phyloP scores from a whole-genome alignment of 345 rosid genomes.

The Sapria himalayana region DNA sequence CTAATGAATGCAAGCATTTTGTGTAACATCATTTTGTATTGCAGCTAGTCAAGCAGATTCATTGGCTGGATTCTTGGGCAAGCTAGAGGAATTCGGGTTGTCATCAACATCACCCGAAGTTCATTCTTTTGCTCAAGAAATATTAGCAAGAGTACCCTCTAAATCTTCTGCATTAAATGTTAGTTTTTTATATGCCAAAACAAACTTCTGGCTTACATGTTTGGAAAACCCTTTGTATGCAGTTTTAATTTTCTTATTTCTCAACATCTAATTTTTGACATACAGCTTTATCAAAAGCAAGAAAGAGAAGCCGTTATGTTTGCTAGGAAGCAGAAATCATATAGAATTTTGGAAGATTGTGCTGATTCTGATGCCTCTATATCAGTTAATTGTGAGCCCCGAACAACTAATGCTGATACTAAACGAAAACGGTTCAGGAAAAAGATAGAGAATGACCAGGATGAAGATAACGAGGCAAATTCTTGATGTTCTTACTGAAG shows the following conservation, averaged over 20 bases:
- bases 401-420: conserved; percentile 22
- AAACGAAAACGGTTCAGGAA: conserved; percentile 64
- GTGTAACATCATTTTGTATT: no score
- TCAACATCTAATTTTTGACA: not conserved
- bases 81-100: conserved; percentile 32
- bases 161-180: conserved; percentile 28
- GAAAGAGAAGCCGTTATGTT: conserved; percentile 78
- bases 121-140: conserved; percentile 31
- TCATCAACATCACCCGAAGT: conserved; percentile 33
- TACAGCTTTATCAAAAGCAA: conserved; percentile 54
- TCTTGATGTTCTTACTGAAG: conserved; percentile 11
- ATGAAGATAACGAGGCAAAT: conserved; percentile 51
- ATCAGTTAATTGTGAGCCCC: conserved; percentile 15
- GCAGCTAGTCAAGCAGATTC: conserved; percentile 65
- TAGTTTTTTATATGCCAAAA: conserved; percentile 12
- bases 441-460: conserved; percentile 48
- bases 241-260: not conserved
- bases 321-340: conserved; percentile 49
- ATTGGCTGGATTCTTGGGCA: conserved; percentile 25
- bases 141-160: conserved; percentile 37
- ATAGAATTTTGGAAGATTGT: conserved; percentile 58
- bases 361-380: conserved; percentile 29
- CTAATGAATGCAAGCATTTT: no score
- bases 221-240: not conserved
- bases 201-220: not conserved